Percentiles rank a stretch among this genome's conserved stretches.
Conservation (phyloP, 2,329 filamentous ascomycete species). For the Sporothrix luriei region DNA sequence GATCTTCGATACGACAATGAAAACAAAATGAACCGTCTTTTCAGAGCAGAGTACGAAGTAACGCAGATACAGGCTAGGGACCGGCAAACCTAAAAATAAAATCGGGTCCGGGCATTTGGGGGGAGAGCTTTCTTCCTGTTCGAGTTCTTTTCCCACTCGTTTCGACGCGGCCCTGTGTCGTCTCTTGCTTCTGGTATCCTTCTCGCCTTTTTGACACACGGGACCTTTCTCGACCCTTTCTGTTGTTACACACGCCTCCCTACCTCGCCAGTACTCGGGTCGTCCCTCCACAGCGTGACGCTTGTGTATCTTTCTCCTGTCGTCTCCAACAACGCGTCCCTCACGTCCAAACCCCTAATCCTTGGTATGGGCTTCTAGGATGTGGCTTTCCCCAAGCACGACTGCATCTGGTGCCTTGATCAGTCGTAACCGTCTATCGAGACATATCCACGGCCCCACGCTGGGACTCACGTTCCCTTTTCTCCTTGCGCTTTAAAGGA, state of each 20-base stretch:
- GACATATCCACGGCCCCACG: not conserved
- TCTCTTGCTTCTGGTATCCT: not conserved
- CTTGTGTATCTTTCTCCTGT: not conserved
- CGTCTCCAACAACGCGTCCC: not conserved
- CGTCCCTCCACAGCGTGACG: slow-evolving; percentile 1
- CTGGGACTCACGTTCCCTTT: not conserved
- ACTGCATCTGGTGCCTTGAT: not conserved
- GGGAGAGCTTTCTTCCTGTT: not conserved
- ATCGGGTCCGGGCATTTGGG: not conserved
- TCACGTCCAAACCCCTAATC: not conserved
- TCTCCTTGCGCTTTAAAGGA: not conserved
- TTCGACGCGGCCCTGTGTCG: not conserved
- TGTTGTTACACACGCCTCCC: slow-evolving; percentile 16
- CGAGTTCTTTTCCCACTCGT: not conserved
- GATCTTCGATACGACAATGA: slow-evolving; percentile 23
- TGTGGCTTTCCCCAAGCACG: not conserved
- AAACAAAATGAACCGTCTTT: not conserved
- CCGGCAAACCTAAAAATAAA: slow-evolving; percentile 15
- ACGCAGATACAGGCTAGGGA: not conserved
- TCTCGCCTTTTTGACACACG: slow-evolving; percentile 5
- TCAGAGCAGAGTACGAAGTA: not conserved
- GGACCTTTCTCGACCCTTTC: not conserved
- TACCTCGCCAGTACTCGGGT: slow-evolving; percentile 11
- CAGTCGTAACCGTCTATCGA: not conserved
- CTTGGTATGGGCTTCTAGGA: not conserved